Evolutionary conservation across 129 eudicot genomes (phyloP), one percentile per base, ranked within the genome.

Genomic region (Silybum marianum): DNA sequence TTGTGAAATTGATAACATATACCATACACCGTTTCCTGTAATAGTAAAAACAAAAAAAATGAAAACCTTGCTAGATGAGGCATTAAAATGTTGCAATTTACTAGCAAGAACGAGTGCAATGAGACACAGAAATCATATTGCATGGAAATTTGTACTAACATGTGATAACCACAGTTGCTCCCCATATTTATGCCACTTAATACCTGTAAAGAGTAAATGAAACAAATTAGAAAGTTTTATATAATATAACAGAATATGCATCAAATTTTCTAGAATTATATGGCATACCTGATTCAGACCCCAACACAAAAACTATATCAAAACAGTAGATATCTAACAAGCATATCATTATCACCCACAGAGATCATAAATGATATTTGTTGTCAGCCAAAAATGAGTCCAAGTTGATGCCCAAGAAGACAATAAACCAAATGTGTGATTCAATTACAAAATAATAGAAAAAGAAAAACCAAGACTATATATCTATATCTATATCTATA

Each of bases 121-220:
- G 48, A 12, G 46, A 24, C 7, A 44, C 13, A 16, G 2, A 75
- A 54, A 66, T 48, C 62, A 82, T 26, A 60, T 42, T 39, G 38
- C 5, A 24, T 34, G 69, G 80, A 72, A 75, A 78, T 65, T 21
- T 66, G 7, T 69, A 90, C 97, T 90, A 34, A 95, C 97, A 88
- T 84, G 90, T 95, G 94, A 81, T 86, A 88, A 80, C 99, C 96
- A 69, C 94, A 95, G 88, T 95, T 95, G 94, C 95, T 88, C 81
- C 97, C 99, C 94, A 74, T 89, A 80, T 95, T 95, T 73, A 95
- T 95, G 87, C 99, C 99, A 87, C 97, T 95, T 77, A 95, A 76
- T 24, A 95, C 99, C 99, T 95, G 91, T 85, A 85, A 13, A 65
- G 18, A 77, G 71, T 32, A 28, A 21, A 40, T 14, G 16, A 6